Evolutionary conservation across 495 filamentous ascomycete species (phyloP).

Genomic region (Glarea lozoyensis): DNA sequence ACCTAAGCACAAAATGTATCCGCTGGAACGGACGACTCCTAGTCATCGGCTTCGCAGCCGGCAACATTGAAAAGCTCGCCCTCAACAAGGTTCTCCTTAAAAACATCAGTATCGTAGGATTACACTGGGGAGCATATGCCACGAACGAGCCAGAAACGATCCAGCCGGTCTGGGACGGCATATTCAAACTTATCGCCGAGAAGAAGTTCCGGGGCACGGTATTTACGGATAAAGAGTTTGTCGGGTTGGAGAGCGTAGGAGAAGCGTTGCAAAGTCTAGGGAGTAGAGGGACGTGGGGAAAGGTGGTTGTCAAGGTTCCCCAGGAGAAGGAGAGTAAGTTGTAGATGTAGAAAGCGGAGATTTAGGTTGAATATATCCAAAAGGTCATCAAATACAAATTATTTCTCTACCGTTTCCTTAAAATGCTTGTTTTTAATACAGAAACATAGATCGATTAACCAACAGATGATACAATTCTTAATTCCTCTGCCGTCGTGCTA

Average conservation of each 20-base stretch:
- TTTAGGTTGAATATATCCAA: too few species aligned
- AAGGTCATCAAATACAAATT: too few species aligned
- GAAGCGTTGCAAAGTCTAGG: slow-evolving; percentile 71
- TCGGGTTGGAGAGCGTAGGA: slow-evolving; percentile 71
- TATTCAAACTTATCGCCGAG: slow-evolving; percentile 65
- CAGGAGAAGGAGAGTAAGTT: slow-evolving; percentile 50
- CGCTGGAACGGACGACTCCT: slow-evolving; percentile 85
- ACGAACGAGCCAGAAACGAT: slow-evolving; percentile 63
- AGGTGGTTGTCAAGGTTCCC: slow-evolving; percentile 87
- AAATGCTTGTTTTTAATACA: too few species aligned
- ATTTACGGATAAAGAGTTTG: slow-evolving; percentile 73
- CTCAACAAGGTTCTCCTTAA: slow-evolving; percentile 89
- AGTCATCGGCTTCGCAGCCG: slow-evolving; percentile 85
- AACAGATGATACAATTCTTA: too few species aligned
- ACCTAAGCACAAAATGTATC: slow-evolving; percentile 74
- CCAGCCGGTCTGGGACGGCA: slow-evolving; percentile 66
- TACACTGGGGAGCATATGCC: slow-evolving; percentile 87
- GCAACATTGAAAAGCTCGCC: slow-evolving; percentile 82
- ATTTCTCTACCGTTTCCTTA: too few species aligned
- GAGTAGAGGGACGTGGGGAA: slow-evolving; percentile 82
- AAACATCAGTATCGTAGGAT: slow-evolving; percentile 82
- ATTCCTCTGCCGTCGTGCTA: too few species aligned
- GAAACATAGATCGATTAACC: too few species aligned
- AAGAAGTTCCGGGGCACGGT: slow-evolving; percentile 77
- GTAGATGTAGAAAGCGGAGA: too few species aligned